Evolutionary conservation across 2,329 filamentous ascomycete genomes (phyloP).

Genomic region (Aureobasidium sp.): DNA sequence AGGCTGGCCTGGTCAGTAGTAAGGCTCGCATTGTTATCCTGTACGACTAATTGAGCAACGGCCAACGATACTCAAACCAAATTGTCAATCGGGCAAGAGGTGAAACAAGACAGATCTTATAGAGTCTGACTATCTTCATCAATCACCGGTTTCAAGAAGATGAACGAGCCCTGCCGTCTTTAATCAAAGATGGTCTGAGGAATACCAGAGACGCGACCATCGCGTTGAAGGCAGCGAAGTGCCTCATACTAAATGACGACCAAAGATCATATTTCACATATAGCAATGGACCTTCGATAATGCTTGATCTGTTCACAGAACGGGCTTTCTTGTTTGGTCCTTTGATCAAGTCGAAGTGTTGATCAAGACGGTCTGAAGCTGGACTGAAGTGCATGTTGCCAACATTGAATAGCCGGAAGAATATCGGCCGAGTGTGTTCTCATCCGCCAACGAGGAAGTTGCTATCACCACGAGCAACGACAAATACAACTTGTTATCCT

Average conservation of each 20-base stretch:
- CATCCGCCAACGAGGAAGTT: not conserved
- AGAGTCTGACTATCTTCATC: not conserved
- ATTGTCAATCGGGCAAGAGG: not conserved
- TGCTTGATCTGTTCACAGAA: not conserved
- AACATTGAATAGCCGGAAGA: not conserved
- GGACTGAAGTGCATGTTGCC: not conserved
- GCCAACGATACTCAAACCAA: not conserved
- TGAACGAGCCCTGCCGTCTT: not conserved
- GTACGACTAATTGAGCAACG: not conserved
- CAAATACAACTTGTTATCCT: not conserved
- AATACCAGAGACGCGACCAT: not conserved
- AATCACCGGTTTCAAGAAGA: not conserved
- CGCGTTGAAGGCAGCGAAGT: not conserved
- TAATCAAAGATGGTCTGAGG: not conserved
- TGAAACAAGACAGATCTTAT: not conserved
- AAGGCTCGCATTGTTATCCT: not conserved
- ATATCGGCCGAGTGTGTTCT: not conserved
- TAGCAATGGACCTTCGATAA: not conserved
- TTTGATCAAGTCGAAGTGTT: not conserved
- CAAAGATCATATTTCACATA: not conserved
- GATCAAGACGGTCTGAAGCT: not conserved
- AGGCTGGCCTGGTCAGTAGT: not conserved
- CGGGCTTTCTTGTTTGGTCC: not conserved
- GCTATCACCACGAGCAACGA: not conserved
- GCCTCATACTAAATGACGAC: not conserved